Evolutionary conservation across 257 asterid genomes (phyloP).

Genomic region (Scutellaria galericulata): DNA sequence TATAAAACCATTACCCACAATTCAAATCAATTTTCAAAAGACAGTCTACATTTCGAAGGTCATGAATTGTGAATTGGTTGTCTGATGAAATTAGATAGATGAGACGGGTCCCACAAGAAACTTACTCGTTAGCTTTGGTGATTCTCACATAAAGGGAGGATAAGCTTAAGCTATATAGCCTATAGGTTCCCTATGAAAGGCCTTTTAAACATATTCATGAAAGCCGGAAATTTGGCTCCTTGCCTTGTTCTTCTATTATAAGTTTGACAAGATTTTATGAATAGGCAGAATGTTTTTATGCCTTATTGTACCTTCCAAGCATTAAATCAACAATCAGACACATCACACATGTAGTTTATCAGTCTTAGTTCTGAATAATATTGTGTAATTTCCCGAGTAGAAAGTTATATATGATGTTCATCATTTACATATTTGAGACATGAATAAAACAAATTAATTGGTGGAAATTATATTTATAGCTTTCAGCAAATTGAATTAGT

Average conservation of each 20-base stretch:
- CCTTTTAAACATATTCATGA: constrained; percentile 8
- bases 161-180: not conserved
- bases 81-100: too few species aligned
- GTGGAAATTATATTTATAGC: not conserved
- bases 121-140: too few species aligned
- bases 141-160: constrained; percentile 33
- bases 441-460: not conserved
- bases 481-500: not conserved
- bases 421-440: not conserved
- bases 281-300: not conserved
- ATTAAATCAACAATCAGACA: not conserved
- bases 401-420: too few species aligned
- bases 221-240: constrained; percentile 31
- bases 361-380: too few species aligned
- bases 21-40: too few species aligned
- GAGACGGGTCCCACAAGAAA: too few species aligned
- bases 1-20: too few species aligned
- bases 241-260: constrained; percentile 36
- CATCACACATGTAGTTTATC: too few species aligned
- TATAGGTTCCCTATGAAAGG: constrained; percentile 13
- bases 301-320: not conserved
- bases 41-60: too few species aligned
- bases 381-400: too few species aligned
- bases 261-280: constrained; percentile 14
- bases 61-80: too few species aligned